Evolutionary conservation across 106 monocot genomes (phyloP).

Genomic region (Allium fistulosum): DNA sequence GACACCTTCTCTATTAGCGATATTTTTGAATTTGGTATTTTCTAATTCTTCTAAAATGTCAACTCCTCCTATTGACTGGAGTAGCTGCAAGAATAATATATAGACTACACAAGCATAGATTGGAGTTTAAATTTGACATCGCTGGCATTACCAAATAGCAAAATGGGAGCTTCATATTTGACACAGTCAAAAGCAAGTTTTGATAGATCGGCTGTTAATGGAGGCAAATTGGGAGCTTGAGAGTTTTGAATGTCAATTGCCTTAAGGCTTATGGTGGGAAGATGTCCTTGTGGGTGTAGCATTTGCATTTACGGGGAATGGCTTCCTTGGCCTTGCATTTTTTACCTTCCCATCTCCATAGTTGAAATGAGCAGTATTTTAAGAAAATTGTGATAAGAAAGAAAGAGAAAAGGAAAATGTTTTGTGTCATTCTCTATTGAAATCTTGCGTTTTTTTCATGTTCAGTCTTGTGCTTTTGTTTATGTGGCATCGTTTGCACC

Average conservation of each 20-base stretch:
- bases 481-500: too few species aligned
- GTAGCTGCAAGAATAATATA: slow-evolving; percentile 12
- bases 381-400: too few species aligned
- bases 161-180: neutral
- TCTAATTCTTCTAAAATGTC: slow-evolving; percentile 24
- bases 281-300: slow-evolving; percentile 40
- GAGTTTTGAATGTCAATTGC: neutral
- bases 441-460: too few species aligned
- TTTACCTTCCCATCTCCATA: slow-evolving; percentile 44
- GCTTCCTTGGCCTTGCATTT: slow-evolving; percentile 59
- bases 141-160: slow-evolving; percentile 3
- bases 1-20: slow-evolving; percentile 42
- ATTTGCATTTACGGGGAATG: slow-evolving; percentile 51
- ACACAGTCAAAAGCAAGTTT: neutral
- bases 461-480: too few species aligned
- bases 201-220: slow-evolving; percentile 3
- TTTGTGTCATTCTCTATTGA: too few species aligned
- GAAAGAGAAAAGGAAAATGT: too few species aligned
- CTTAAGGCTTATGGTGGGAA: slow-evolving; percentile 5
- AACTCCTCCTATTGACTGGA: slow-evolving; percentile 51
- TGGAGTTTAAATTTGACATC: slow-evolving; percentile 63
- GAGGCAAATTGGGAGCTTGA: slow-evolving; percentile 19
- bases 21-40: slow-evolving; percentile 45
- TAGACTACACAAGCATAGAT: slow-evolving; percentile 78
- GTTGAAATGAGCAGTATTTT: neutral